phyloP scores from a whole-genome alignment of 331 rosid genomes.

The Stylosanthes scabra region DNA sequence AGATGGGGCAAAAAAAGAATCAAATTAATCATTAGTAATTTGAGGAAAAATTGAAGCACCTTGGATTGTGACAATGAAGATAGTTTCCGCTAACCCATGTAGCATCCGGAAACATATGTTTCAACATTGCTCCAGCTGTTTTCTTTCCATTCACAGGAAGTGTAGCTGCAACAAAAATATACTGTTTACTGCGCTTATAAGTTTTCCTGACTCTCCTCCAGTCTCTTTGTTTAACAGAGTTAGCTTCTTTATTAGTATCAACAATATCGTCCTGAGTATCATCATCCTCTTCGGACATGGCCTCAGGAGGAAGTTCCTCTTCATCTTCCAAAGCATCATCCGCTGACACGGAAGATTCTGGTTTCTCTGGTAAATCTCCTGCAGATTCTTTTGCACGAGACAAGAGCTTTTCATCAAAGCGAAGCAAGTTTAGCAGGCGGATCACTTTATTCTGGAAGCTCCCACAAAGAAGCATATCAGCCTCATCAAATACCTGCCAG shows the following conservation, averaged over 20 bases:
- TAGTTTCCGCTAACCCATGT: conserved; percentile 89
- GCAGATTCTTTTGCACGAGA: conserved; percentile 57
- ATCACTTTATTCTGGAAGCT: conserved; percentile 93
- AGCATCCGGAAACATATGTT: conserved; percentile 87
- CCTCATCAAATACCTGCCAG: conserved; percentile 94
- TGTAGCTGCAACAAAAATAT: conserved; percentile 97
- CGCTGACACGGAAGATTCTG: conserved; percentile 52
- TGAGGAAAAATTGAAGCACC: conserved; percentile 51
- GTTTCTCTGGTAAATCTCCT: conserved; percentile 45
- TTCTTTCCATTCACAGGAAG: conserved; percentile 97
- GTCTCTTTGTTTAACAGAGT: conserved; percentile 50
- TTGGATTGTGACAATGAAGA: conserved; percentile 96
- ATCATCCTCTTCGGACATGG: conserved; percentile 61
- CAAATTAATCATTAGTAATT: conserved; percentile 17
- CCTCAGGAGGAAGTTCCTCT: conserved; percentile 54
- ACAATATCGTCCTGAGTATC: conserved; percentile 39
- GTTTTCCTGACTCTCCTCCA: conserved; percentile 85
- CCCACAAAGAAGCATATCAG: conserved; percentile 97
- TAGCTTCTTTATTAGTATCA: conserved; percentile 49
- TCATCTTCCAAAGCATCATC: conserved; percentile 52
- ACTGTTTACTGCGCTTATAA: conserved; percentile 88
- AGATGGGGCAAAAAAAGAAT: neutral
- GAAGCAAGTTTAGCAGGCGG: conserved; percentile 84
- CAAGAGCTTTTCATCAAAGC: conserved; percentile 80
- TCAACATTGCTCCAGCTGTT: conserved; percentile 86